A percentile compares a stretch with the other conserved stretches of the same genome.
Conservation (phyloP, 805 yeast genomes). For the Starmerella cellae region DNA sequence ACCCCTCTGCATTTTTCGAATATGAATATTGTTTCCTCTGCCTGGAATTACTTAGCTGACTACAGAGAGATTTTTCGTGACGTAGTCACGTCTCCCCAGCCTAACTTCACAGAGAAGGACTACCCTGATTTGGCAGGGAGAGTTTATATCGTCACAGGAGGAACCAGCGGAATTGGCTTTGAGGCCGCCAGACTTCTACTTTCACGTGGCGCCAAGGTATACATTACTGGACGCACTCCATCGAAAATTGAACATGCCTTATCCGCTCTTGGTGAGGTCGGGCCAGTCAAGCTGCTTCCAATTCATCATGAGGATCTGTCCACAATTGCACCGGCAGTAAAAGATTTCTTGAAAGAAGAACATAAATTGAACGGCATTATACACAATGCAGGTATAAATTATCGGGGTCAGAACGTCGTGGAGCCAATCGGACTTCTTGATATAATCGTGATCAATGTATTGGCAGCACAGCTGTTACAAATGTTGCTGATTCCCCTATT, state of each 20-base stretch:
- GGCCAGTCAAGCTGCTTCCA: slow-evolving; percentile 13
- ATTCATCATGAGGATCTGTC: slow-evolving; percentile 30
- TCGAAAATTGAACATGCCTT: slow-evolving; percentile 27
- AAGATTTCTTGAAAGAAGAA: slow-evolving; percentile 23
- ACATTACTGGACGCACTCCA: slow-evolving; percentile 31
- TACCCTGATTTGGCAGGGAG: slow-evolving; percentile 28
- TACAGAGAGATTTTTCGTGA: slow-evolving; percentile 14
- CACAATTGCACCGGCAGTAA: slow-evolving; percentile 31
- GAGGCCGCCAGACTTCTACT: slow-evolving; percentile 18
- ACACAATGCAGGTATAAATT: slow-evolving; percentile 28
- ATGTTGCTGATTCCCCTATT: slow-evolving; percentile 27
- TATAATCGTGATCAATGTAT: slow-evolving; percentile 35
- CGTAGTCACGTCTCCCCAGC: slow-evolving; percentile 8
- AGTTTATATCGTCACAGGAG: slow-evolving; percentile 25
- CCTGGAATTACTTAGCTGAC: slow-evolving; percentile 7
- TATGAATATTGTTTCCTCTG: background rate
- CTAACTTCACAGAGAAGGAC: slow-evolving; percentile 14
- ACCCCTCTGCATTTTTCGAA: background rate
- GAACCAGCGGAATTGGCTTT: slow-evolving; percentile 22
- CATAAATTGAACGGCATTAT: slow-evolving; percentile 29
- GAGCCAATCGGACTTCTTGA: slow-evolving; percentile 18
- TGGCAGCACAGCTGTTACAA: slow-evolving; percentile 36
- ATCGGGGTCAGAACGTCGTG: slow-evolving; percentile 14
- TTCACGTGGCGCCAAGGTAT: slow-evolving; percentile 29
- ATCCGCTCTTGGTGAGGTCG: slow-evolving; percentile 19